Evolutionary conservation across 768 basidiomycete genomes (phyloP).

Genomic region (Royoungia palumana): DNA sequence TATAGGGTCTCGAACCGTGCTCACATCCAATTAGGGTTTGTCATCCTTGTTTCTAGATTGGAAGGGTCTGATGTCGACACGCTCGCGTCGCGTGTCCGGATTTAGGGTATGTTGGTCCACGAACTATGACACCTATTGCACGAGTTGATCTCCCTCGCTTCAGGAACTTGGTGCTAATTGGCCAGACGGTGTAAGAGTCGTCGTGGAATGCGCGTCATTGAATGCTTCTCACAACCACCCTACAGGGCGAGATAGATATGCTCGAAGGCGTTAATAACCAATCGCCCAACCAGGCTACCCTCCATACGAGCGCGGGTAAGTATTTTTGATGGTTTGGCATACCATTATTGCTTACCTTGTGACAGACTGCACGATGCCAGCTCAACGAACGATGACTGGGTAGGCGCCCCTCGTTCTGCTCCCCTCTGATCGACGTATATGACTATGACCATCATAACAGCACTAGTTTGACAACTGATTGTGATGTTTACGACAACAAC

Average conservation of each 20-base stretch:
- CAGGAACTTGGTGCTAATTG: conserved; percentile 29
- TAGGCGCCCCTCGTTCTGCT: not conserved
- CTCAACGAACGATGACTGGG: conserved; percentile 30
- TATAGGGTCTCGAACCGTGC: not conserved
- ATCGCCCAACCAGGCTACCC: conserved; percentile 21
- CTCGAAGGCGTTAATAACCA: conserved; percentile 35
- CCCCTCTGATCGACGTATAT: not conserved
- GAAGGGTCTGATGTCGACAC: not conserved
- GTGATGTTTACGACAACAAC: conserved; percentile 20
- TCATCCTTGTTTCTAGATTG: not conserved
- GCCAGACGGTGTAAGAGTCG: conserved; percentile 19
- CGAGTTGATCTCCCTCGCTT: not conserved
- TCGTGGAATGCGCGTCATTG: not conserved
- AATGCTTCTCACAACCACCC: not conserved
- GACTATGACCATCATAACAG: conserved; percentile 1
- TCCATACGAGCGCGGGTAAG: conserved; percentile 29
- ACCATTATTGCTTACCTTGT: not conserved
- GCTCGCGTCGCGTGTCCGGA: no score
- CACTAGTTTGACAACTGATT: conserved; percentile 17
- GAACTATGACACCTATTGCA: not conserved
- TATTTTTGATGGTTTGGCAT: not conserved
- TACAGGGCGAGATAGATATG: conserved; percentile 33
- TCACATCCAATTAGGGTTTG: conserved; percentile 14
- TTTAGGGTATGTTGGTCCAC: conserved; percentile 17
- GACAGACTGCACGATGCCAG: conserved; percentile 35